Percentiles rank a stretch among this genome's conserved stretches.
Conservation (phyloP, 2,329 filamentous ascomycete species). For the Penicillium capsulatum region DNA sequence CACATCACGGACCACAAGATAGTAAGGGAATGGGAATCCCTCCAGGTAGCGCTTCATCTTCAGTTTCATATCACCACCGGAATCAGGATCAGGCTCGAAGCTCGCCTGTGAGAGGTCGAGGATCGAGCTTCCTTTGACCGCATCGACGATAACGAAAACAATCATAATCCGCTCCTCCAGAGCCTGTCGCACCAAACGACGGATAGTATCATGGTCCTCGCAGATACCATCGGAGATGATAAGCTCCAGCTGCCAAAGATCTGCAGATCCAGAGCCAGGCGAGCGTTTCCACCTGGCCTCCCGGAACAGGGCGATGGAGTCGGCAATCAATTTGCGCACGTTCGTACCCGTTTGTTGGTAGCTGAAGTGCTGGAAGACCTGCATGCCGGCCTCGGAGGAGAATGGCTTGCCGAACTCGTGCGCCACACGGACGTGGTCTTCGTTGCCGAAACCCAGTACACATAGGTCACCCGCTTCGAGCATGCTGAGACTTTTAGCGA, state of each 20-base stretch:
- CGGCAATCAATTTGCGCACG: conserved; percentile 70
- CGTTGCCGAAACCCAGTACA: conserved; percentile 81
- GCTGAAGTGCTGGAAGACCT: conserved; percentile 76
- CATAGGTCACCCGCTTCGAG: conserved; percentile 93
- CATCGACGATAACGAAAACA: conserved; percentile 94
- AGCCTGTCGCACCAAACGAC: conserved; percentile 76
- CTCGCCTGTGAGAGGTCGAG: conserved; percentile 82
- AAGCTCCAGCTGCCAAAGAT: conserved; percentile 92
- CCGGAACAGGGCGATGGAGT: conserved; percentile 77
- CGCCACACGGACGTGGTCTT: conserved; percentile 67
- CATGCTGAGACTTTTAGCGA: conserved; percentile 81
- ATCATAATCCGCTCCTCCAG: conserved; percentile 95
- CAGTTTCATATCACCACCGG: conserved; percentile 59
- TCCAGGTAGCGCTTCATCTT: conserved; percentile 90
- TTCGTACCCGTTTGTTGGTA: conserved; percentile 86
- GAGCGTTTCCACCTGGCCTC: conserved; percentile 63
- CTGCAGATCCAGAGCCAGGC: conserved; percentile 51
- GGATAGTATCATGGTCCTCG: conserved; percentile 79
- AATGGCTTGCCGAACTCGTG: conserved; percentile 83
- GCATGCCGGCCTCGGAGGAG: conserved; percentile 73
- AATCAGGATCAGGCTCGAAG: conserved; percentile 65
- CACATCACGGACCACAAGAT: conserved; percentile 87
- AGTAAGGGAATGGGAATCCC: conserved; percentile 94
- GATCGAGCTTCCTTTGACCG: conserved; percentile 55
- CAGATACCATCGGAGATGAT: conserved; percentile 93